Percentiles rank a stretch among this genome's conserved stretches.
Conservation (phyloP, 768 basidiomycete genomes). For the Holtermannia corniformis region DNA sequence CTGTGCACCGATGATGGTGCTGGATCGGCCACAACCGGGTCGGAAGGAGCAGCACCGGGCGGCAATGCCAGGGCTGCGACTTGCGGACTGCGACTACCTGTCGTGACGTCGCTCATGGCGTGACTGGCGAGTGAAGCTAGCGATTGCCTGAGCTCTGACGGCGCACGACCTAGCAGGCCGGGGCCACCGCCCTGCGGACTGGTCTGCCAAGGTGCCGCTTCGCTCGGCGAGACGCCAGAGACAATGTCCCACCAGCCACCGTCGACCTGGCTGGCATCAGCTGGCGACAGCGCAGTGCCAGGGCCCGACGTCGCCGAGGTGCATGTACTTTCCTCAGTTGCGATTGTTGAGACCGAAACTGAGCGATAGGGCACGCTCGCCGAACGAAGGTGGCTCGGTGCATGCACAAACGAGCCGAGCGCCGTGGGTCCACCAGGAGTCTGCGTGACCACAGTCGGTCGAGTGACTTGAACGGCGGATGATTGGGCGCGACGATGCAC, state of each 20-base stretch:
- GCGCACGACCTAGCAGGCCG: not conserved
- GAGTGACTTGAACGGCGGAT: not conserved
- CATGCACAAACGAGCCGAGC: not conserved
- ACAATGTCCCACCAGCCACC: constrained; percentile 37
- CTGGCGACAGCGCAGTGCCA: not conserved
- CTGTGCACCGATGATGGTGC: not conserved
- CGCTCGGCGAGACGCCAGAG: constrained; percentile 19
- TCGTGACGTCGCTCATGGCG: not conserved
- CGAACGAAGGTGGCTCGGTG: not conserved
- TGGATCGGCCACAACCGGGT: not conserved
- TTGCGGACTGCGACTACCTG: constrained; percentile 3
- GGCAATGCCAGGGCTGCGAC: constrained; percentile 13
- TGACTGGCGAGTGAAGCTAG: not conserved
- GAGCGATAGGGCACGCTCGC: not conserved
- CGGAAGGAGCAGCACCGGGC: constrained; percentile 24
- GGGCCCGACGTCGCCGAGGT: not conserved
- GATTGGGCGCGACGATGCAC: not conserved
- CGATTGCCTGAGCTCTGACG: not conserved
- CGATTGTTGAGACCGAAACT: not conserved
- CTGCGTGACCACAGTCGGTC: not conserved
- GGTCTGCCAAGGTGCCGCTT: constrained; percentile 20
- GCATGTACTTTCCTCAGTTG: not conserved
- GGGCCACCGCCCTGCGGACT: not conserved
- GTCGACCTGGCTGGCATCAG: not conserved
- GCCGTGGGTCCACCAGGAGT: no score